Evolutionary conservation across 345 rosid genomes (phyloP).

Genomic region (Brassica incana): DNA sequence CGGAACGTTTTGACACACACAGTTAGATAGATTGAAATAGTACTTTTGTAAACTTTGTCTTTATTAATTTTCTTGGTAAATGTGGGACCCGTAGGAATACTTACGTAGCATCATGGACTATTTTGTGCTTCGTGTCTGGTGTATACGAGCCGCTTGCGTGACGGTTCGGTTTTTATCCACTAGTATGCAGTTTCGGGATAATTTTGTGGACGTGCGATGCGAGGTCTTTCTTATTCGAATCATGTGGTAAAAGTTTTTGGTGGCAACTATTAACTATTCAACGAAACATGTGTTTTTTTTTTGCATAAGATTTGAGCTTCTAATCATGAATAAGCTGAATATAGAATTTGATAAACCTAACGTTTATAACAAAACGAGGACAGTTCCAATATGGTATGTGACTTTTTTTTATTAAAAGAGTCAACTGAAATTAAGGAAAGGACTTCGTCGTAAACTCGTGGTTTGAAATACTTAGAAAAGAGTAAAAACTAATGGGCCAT

Average conservation of each 20-base stretch:
- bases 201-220: slow-evolving; percentile 20
- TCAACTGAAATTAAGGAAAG: not conserved
- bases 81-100: slow-evolving; percentile 33
- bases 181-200: slow-evolving; percentile 15
- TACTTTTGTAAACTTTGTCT: slow-evolving; percentile 4
- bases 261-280: not conserved
- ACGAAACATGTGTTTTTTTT: not conserved
- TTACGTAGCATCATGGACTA: slow-evolving; percentile 36
- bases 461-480: not conserved
- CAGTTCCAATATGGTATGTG: not conserved
- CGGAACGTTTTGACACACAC: slow-evolving; percentile 27
- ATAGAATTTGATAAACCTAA: not conserved
- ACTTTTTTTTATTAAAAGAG: too few species aligned
- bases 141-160: slow-evolving; percentile 18
- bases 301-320: too few species aligned
- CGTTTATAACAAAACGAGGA: not conserved
- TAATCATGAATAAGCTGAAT: too few species aligned
- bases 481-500: slow-evolving; percentile 2
- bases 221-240: not conserved
- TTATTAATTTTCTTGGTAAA: slow-evolving; percentile 22
- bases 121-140: slow-evolving; percentile 14
- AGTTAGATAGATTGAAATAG: slow-evolving; percentile 8
- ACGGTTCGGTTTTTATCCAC: slow-evolving; percentile 27
- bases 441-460: not conserved
- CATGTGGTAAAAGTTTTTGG: not conserved